Evolutionary conservation across 179 eudicot species (phyloP), one percentile per base, ranked within the genome.

Genomic region (Nepenthes alata): DNA sequence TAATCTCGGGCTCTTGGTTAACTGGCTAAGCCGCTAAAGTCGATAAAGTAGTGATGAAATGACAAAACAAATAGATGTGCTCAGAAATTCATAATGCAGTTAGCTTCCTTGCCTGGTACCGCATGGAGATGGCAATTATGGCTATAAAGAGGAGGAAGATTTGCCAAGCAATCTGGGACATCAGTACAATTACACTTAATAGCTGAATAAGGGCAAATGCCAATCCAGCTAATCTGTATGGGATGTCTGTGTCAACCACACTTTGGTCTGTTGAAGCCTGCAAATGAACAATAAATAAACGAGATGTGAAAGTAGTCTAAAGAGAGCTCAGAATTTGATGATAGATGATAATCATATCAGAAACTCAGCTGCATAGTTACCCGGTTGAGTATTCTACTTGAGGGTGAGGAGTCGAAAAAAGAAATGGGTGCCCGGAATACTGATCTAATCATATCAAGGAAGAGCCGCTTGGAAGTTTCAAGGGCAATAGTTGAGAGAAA

Each of bases 191-290:
- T 9, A 91, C 80, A 61, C 91, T 86, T 45, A 89, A 54, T 0
- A 89, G 78, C 75, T 91, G 96, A 67, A 91, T 89, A 2, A 91
- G 76, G 4, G 96, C 98, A 63, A 91, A 91, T 5, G 79, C 96
- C 57, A 89, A 72, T 65, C 98, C 98, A 35, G 98, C 96, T 68
- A 91, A 70, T 80, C 95, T 72, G 65, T 91, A 86, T 0, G 96
- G 95, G 66, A 89, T 81, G 75, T 91, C 95, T 12, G 85, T 81
- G 71, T 91, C 96, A 72, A 91, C 86, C 0, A 76, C 75, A 77
- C 89, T 83, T 75, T 93, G 98, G 68, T 89, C 98, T 35, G 87
- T 89, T 34, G 96, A 89, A 72, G 87, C 83, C 98, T 91, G 83
- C 67, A 72, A 58, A n/a, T 1, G 53, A 64, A 54, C 16, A 66